These are phyloP conservation scores for Rhododendron molle DNA, from an alignment of 148 eudicot genomes.

Conservation along the genomic window DNA sequence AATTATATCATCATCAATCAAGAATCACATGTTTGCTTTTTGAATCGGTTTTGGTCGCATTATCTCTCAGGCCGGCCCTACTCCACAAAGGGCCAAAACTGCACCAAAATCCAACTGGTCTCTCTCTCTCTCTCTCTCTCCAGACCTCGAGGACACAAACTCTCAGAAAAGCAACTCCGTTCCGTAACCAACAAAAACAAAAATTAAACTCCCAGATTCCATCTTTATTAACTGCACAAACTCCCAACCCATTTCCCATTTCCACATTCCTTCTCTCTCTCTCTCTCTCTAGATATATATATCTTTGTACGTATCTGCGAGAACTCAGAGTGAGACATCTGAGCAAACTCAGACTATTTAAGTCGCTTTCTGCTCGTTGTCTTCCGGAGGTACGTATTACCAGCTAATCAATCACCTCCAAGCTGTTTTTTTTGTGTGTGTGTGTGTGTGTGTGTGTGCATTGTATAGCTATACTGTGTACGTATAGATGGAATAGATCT, in stretches of 20 bases:
- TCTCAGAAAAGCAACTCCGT: neutral
- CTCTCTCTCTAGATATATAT: neutral
- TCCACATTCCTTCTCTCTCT: neutral
- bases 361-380: neutral
- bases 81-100: neutral
- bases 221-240: neutral
- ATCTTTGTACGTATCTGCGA: neutral
- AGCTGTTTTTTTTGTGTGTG: no score
- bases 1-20: no score
- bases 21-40: no score
- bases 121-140: slow-evolving; percentile 3
- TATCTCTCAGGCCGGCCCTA: neutral
- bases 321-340: neutral
- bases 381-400: neutral
- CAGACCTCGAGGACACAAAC: neutral
- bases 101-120: no score
- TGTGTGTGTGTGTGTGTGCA: neutral
- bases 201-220: neutral
- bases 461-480: neutral
- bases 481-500: neutral
- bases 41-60: neutral
- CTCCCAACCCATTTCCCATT: neutral
- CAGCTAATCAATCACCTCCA: neutral
- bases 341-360: neutral
- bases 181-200: neutral